A percentile compares a stretch with the other conserved stretches of the same genome.
phyloP scores from a whole-genome alignment of 176 grass and related monocot species.

The bread wheat (Triticum aestivum) region DNA sequence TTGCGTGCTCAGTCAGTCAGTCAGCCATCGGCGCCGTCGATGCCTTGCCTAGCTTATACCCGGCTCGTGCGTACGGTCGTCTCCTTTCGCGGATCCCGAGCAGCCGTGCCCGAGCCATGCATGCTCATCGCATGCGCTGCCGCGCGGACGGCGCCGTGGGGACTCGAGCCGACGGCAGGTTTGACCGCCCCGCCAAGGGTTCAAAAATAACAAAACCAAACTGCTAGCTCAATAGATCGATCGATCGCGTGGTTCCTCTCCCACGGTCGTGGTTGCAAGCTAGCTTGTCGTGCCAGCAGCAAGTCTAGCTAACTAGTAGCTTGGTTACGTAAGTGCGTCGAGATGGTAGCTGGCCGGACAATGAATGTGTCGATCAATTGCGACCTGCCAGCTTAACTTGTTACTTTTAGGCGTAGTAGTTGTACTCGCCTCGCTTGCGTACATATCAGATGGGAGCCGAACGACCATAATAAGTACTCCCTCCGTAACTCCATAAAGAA shows the following conservation, averaged over 20 bases:
- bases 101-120: conserved; percentile 5
- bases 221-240: not conserved
- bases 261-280: not conserved
- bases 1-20: not conserved
- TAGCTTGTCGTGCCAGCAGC: not conserved
- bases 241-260: not conserved
- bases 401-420: not conserved
- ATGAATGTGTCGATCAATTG: not conserved
- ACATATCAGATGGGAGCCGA: not conserved
- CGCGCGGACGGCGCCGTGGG: conserved; percentile 27
- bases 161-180: conserved; percentile 16
- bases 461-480: not conserved
- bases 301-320: not conserved
- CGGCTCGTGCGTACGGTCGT: not conserved
- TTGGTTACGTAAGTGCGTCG: not conserved
- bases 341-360: not conserved
- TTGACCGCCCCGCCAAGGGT: not conserved
- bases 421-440: not conserved
- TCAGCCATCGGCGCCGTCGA: conserved; percentile 3
- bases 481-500: no score
- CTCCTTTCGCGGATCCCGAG: conserved; percentile 47
- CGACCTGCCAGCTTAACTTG: not conserved
- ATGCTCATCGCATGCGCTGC: conserved; percentile 19
- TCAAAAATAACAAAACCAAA: not conserved
- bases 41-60: not conserved